These are phyloP conservation scores for Salix koriyanagi DNA, from an alignment of 345 rosid species.

Conservation along the genomic window DNA sequence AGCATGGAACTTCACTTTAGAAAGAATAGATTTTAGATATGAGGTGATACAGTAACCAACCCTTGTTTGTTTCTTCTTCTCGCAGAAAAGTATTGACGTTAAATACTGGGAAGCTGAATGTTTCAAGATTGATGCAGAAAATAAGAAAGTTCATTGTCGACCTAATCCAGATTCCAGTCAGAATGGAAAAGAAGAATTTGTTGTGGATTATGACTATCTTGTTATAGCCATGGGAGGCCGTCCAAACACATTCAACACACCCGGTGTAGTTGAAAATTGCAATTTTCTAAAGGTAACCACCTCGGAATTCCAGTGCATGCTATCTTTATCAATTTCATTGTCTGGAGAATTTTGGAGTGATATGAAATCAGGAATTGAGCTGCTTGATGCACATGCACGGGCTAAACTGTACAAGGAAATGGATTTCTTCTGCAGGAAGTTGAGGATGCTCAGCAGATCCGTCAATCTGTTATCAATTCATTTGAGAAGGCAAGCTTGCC, in stretches of 20 bases:
- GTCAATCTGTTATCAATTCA: slow-evolving; percentile 69
- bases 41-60: not conserved
- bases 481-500: slow-evolving; percentile 96
- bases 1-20: not conserved
- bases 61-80: not conserved
- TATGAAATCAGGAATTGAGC: not conserved
- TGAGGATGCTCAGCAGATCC: slow-evolving; percentile 93
- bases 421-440: slow-evolving; percentile 58
- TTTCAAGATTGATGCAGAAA: slow-evolving; percentile 70
- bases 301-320: not conserved
- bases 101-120: slow-evolving; percentile 85
- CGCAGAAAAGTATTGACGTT: slow-evolving; percentile 56
- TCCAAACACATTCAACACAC: slow-evolving; percentile 89
- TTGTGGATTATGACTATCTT: slow-evolving; percentile 82
- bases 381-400: not conserved
- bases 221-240: slow-evolving; percentile 94
- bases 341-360: not conserved
- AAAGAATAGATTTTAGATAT: not conserved
- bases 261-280: slow-evolving; percentile 89
- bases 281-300: slow-evolving; percentile 77
- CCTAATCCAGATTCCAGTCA: slow-evolving; percentile 34
- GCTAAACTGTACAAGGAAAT: slow-evolving; percentile 5
- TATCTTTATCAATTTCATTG: no score
- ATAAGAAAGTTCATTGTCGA: slow-evolving; percentile 76
- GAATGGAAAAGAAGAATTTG: slow-evolving; percentile 66